phyloP scores from a whole-genome alignment of 2,329 filamentous ascomycete genomes.

The Ophiosphaerella herpotricha region DNA sequence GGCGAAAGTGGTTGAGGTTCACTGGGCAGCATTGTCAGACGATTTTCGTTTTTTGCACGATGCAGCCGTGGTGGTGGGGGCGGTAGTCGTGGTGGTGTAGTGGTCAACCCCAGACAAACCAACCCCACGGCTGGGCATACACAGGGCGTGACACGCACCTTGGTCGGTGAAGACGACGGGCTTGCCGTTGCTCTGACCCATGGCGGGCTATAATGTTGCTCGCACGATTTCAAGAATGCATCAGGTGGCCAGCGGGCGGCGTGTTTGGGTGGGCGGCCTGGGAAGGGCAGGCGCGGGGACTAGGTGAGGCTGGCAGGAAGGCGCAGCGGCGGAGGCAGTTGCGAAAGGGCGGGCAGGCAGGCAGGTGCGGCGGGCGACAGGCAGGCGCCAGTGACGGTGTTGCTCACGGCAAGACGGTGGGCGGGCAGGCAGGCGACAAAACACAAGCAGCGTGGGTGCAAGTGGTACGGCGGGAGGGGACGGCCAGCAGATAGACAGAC shows the following conservation, averaged over 20 bases:
- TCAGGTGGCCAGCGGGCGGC: conserved; percentile 15
- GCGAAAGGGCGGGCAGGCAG: conserved; percentile 1
- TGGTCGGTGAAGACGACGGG: conserved; percentile 90
- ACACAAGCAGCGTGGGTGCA: conserved; percentile 4
- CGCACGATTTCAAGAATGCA: conserved; percentile 29
- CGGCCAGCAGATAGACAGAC: conserved; percentile 5
- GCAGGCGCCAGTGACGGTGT: not conserved
- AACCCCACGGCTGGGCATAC: not conserved
- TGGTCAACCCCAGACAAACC: not conserved
- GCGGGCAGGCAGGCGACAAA: not conserved
- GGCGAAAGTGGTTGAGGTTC: conserved; percentile 95
- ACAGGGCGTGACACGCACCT: conserved; percentile 61
- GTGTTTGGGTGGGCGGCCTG: conserved; percentile 2
- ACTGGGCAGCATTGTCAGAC: conserved; percentile 58
- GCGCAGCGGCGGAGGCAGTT: not conserved
- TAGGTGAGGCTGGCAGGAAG: not conserved
- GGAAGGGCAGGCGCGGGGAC: conserved; percentile 7
- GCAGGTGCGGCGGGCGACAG: conserved; percentile 2
- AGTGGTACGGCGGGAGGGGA: conserved; percentile 2
- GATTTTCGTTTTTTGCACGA: too few species aligned
- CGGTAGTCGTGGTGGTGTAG: conserved; percentile 4
- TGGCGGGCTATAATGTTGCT: conserved; percentile 49
- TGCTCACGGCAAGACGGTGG: not conserved
- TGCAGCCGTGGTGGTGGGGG: conserved; percentile 6
- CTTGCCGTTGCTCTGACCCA: conserved; percentile 97